Percentiles rank a stretch among this genome's conserved stretches.
Evolutionary conservation across 441 rosid genomes (phyloP).

Genomic region (Rhodomyrtus psidioides): DNA sequence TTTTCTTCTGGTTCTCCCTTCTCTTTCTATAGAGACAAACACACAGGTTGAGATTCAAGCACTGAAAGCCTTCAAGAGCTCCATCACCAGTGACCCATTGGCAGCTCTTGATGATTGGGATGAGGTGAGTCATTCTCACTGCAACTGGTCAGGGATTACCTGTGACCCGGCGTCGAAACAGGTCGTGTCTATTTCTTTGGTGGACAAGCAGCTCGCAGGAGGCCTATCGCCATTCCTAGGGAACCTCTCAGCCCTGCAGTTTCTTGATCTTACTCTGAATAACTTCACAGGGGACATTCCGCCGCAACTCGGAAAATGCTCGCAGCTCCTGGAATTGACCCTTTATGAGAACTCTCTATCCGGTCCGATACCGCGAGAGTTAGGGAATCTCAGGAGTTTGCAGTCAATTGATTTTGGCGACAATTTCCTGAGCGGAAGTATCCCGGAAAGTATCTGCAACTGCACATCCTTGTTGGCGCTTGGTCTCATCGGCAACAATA

Average conservation of each 20-base stretch:
- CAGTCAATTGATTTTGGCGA: slow-evolving; percentile 45
- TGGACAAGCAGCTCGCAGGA: slow-evolving; percentile 60
- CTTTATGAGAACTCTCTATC: slow-evolving; percentile 50
- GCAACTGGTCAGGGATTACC: slow-evolving; percentile 78
- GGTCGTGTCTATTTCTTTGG: slow-evolving; percentile 38
- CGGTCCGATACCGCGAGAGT: slow-evolving; percentile 52
- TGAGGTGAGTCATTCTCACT: slow-evolving; percentile 32
- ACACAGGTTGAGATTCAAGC: slow-evolving; percentile 43
- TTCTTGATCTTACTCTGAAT: slow-evolving; percentile 72
- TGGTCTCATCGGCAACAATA: slow-evolving; percentile 42
- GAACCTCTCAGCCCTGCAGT: slow-evolving; percentile 69
- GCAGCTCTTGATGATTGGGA: slow-evolving; percentile 60
- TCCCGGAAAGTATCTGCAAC: slow-evolving; percentile 50
- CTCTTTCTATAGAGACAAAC: background rate
- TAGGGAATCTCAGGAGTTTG: slow-evolving; percentile 47
- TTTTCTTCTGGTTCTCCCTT: background rate
- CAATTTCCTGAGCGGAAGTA: slow-evolving; percentile 48
- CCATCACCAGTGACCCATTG: slow-evolving; percentile 43
- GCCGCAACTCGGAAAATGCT: slow-evolving; percentile 42
- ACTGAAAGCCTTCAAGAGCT: slow-evolving; percentile 46
- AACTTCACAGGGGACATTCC: slow-evolving; percentile 51
- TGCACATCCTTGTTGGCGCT: slow-evolving; percentile 39
- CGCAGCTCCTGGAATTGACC: slow-evolving; percentile 34
- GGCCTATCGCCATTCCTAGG: slow-evolving; percentile 51
- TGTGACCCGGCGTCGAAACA: slow-evolving; percentile 37